These are phyloP conservation scores for Pseudozyma thailandica DNA, from an alignment of 1,284 basidiomycete species.

Conservation along the genomic window DNA sequence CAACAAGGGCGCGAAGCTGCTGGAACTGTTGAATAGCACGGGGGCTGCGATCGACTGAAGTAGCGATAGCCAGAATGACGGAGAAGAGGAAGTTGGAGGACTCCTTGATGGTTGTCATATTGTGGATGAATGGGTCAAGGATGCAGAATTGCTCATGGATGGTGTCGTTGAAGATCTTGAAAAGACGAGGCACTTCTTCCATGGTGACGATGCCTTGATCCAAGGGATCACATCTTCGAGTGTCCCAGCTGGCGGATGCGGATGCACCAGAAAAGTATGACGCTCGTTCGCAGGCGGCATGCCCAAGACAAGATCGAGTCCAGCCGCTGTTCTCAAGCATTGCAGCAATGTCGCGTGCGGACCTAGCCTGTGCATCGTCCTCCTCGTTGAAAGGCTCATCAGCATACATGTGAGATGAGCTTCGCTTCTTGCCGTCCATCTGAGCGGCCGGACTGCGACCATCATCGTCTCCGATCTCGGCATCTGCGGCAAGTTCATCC, in stretches of 20 bases:
- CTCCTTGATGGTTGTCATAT: conserved; percentile 36
- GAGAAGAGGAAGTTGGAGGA: conserved; percentile 52
- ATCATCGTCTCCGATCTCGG: conserved; percentile 6
- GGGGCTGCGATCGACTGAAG: conserved; percentile 39
- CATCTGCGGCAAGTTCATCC: conserved; percentile 30
- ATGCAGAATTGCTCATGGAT: conserved; percentile 47
- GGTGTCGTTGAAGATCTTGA: conserved; percentile 36
- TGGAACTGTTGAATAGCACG: conserved; percentile 42
- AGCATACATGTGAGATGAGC: conserved; percentile 6
- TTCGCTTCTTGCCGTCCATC: conserved; percentile 19
- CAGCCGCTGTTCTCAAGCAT: conserved; percentile 42
- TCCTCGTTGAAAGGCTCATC: conserved; percentile 25
- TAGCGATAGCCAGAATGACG: conserved; percentile 44
- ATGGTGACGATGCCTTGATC: conserved; percentile 47
- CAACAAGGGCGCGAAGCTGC: conserved; percentile 38
- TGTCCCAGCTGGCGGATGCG: conserved; percentile 43
- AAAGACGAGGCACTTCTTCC: conserved; percentile 41
- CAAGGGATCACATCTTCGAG: conserved; percentile 39
- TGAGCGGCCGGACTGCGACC: conserved; percentile 13
- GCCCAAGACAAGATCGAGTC: conserved; percentile 36
- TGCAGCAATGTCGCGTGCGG: conserved; percentile 30
- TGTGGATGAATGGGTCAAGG: conserved; percentile 43
- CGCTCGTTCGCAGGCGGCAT: conserved; percentile 47
- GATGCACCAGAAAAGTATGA: conserved; percentile 49
- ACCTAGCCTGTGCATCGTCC: conserved; percentile 34